Conservation (phyloP, 2,329 filamentous ascomycete genomes). For the Neoscytalidium dimidiatum region DNA sequence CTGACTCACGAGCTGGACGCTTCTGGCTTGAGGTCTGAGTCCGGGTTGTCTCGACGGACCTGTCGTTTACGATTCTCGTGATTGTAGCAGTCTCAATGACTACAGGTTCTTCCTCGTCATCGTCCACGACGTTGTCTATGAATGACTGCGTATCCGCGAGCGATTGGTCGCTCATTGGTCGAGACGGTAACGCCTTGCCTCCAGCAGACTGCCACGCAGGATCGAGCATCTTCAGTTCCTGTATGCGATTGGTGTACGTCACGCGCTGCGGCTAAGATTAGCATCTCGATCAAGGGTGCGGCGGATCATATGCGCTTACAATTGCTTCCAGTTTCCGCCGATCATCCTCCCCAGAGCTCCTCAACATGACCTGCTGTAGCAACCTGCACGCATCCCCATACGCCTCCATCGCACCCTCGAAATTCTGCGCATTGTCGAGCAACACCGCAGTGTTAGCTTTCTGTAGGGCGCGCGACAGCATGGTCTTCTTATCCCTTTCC, state of each 20-base stretch:
- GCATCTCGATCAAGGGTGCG: neutral
- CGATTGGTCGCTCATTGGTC: conserved; percentile 65
- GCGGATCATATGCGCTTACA: conserved; percentile 58
- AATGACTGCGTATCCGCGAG: conserved; percentile 35
- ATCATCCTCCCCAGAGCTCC: conserved; percentile 84
- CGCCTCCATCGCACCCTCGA: conserved; percentile 84
- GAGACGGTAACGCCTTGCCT: conserved; percentile 75
- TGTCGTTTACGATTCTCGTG: conserved; percentile 53
- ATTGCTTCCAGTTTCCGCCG: conserved; percentile 90
- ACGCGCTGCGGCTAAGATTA: conserved; percentile 60
- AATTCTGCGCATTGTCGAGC: conserved; percentile 94
- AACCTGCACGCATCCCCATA: conserved; percentile 90
- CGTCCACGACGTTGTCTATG: conserved; percentile 33
- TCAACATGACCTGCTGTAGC: conserved; percentile 81
- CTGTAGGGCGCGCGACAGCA: conserved; percentile 92
- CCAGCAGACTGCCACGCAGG: conserved; percentile 51
- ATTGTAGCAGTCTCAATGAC: conserved; percentile 57
- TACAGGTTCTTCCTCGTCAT: conserved; percentile 40
- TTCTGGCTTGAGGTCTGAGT: neutral
- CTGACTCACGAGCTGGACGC: conserved; percentile 33
- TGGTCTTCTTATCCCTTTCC: conserved; percentile 73
- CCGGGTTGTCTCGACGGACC: conserved; percentile 28
- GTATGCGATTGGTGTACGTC: conserved; percentile 88
- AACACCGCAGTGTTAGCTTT: conserved; percentile 96
- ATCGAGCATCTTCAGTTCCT: conserved; percentile 76